phyloP scores from a whole-genome alignment of 2,329 filamentous ascomycete genomes.

The Parasarocladium wereldwijsianum region DNA sequence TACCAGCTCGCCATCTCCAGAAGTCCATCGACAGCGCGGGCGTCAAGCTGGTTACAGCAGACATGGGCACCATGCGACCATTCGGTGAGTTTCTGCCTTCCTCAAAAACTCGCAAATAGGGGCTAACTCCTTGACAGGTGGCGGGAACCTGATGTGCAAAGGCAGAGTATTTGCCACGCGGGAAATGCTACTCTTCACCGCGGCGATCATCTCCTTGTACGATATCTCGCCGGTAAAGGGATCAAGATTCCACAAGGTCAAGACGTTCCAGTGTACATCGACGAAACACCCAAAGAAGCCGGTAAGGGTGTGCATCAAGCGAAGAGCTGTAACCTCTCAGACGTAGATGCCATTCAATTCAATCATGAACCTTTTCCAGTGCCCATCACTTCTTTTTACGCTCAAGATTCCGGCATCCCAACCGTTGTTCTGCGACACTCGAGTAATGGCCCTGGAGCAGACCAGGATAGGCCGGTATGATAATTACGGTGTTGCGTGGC shows the following conservation, averaged over 20 bases:
- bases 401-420: too few species aligned
- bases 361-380: too few species aligned
- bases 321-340: too few species aligned
- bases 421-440: too few species aligned
- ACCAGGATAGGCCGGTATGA: too few species aligned
- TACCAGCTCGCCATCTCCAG: slow-evolving; percentile 17
- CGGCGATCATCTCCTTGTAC: slow-evolving; percentile 21
- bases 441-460: too few species aligned
- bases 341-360: too few species aligned
- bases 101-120: not conserved
- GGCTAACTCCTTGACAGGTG: slow-evolving; percentile 13
- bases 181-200: slow-evolving; percentile 19
- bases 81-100: slow-evolving; percentile 15
- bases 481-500: too few species aligned
- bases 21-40: slow-evolving; percentile 12
- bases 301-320: slow-evolving; percentile 18
- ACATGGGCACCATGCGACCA: slow-evolving; percentile 15
- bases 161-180: slow-evolving; percentile 16
- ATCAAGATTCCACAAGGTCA: slow-evolving; percentile 12
- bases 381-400: too few species aligned
- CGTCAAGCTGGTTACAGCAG: slow-evolving; percentile 8
- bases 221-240: slow-evolving; percentile 17
- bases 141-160: slow-evolving; percentile 17
- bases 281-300: slow-evolving; percentile 13
- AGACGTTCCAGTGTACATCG: slow-evolving; percentile 12